Percentiles rank a stretch among this genome's conserved stretches.
Conservation (phyloP, 73 alveolate genomes). For the Effrenium voratum region DNA sequence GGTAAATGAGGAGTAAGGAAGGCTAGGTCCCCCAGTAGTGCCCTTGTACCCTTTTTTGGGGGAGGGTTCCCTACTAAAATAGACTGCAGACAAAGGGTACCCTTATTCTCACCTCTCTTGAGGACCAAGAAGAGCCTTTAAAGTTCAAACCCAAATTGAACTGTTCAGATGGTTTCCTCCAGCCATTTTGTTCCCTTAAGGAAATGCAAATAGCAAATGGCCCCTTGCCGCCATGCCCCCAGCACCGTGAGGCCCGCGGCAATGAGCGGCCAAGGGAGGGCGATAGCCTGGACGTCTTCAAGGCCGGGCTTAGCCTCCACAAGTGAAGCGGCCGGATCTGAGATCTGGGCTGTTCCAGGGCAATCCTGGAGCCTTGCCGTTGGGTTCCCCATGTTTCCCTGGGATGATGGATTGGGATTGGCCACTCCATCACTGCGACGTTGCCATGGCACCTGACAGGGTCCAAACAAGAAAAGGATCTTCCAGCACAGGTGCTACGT, state of each 20-base stretch:
- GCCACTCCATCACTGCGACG: neutral
- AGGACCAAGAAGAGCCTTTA: no score
- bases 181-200: neutral
- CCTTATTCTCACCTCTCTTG: neutral
- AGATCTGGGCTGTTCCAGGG: neutral
- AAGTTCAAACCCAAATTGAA: no score
- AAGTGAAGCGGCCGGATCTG: neutral
- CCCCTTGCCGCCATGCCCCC: neutral
- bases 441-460: neutral
- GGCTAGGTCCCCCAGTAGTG: no score
- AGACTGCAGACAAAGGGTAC: neutral
- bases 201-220: neutral
- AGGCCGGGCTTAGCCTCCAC: neutral
- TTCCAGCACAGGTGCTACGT: neutral
- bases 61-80: neutral
- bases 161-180: neutral
- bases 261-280: constrained; percentile 13
- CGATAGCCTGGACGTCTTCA: constrained; percentile 21
- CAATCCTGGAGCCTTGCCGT: no score
- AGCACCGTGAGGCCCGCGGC: neutral
- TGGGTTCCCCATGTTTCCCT: no score
- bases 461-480: neutral
- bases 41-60: neutral
- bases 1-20: no score
- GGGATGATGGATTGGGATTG: no score